A percentile compares a stretch with the other conserved stretches of the same genome.
These are phyloP conservation scores for Paramyrothecium sp. DNA, from an alignment of 2,329 filamentous ascomycete genomes.

Conservation along the genomic window DNA sequence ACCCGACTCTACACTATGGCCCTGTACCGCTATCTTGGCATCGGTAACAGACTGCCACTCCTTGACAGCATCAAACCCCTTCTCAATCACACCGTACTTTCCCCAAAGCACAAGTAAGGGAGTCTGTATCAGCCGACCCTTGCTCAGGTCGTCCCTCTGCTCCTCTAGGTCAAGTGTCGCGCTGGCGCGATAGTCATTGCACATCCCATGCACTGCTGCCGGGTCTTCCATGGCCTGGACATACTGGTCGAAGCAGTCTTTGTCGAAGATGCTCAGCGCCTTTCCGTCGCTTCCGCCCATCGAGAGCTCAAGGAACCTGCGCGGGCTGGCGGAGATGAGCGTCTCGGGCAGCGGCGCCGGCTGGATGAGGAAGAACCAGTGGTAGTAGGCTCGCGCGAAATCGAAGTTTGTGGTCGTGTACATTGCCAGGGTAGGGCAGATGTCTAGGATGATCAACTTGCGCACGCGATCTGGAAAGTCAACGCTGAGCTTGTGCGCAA, in stretches of 20 bases:
- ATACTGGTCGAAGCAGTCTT: slow-evolving; percentile 37
- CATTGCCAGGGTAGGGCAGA: slow-evolving; percentile 55
- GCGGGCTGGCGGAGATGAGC: slow-evolving; percentile 35
- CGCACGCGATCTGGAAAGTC: slow-evolving; percentile 38
- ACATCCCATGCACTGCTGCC: slow-evolving; percentile 44
- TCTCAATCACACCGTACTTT: slow-evolving; percentile 45
- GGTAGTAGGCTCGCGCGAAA: slow-evolving; percentile 51
- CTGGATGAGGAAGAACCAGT: slow-evolving; percentile 61
- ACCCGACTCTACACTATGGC: slow-evolving; percentile 42
- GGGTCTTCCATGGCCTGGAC: slow-evolving; percentile 37
- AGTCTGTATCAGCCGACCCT: slow-evolving; percentile 40
- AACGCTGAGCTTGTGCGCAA: slow-evolving; percentile 53
- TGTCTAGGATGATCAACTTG: slow-evolving; percentile 47
- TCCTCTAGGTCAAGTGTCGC: slow-evolving; percentile 52
- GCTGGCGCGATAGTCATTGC: slow-evolving; percentile 55
- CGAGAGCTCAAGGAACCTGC: slow-evolving; percentile 39
- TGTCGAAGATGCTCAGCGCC: slow-evolving; percentile 31
- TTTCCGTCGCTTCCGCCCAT: slow-evolving; percentile 36
- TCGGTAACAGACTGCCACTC: slow-evolving; percentile 50
- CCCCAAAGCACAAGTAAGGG: slow-evolving; percentile 52
- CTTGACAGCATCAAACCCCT: slow-evolving; percentile 43
- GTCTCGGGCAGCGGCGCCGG: slow-evolving; percentile 47
- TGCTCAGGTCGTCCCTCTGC: slow-evolving; percentile 40
- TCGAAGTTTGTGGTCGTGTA: slow-evolving; percentile 39
- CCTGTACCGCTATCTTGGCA: slow-evolving; percentile 31